A percentile compares a stretch with the other conserved stretches of the same genome.
phyloP scores from a whole-genome alignment of 768 basidiomycete species.

The Lactarius evosmus region DNA sequence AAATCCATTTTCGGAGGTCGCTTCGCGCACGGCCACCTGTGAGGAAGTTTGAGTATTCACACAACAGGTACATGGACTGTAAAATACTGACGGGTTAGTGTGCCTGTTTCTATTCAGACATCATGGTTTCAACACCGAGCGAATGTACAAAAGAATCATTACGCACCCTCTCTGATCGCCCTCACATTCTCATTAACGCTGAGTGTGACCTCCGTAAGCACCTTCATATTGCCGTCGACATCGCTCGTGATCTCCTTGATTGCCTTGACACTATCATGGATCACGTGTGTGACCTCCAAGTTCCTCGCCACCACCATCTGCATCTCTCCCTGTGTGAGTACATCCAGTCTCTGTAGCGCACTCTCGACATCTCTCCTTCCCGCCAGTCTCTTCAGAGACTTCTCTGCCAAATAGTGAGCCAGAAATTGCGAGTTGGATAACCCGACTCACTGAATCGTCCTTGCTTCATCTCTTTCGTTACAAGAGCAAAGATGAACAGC shows the following conservation, averaged over 20 bases:
- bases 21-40: neutral
- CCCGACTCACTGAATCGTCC: neutral
- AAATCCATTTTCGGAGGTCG: neutral
- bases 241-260: neutral
- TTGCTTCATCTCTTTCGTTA: conserved; percentile 3
- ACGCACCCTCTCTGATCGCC: neutral
- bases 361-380: neutral
- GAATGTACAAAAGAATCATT: no score
- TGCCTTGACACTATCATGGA: neutral
- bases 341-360: conserved; percentile 1
- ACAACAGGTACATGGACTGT: neutral
- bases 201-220: neutral
- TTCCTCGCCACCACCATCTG: neutral
- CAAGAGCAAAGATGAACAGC: neutral
- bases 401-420: neutral
- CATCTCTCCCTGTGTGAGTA: conserved; percentile 7
- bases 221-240: neutral
- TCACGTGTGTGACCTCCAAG: neutral
- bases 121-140: neutral
- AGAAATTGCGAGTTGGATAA: neutral
- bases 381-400: neutral
- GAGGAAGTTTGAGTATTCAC: neutral
- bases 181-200: neutral
- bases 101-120: neutral
- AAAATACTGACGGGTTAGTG: neutral